These are phyloP conservation scores for Aspergillus conjunctus DNA, from an alignment of 495 filamentous ascomycete genomes.

Conservation along the genomic window DNA sequence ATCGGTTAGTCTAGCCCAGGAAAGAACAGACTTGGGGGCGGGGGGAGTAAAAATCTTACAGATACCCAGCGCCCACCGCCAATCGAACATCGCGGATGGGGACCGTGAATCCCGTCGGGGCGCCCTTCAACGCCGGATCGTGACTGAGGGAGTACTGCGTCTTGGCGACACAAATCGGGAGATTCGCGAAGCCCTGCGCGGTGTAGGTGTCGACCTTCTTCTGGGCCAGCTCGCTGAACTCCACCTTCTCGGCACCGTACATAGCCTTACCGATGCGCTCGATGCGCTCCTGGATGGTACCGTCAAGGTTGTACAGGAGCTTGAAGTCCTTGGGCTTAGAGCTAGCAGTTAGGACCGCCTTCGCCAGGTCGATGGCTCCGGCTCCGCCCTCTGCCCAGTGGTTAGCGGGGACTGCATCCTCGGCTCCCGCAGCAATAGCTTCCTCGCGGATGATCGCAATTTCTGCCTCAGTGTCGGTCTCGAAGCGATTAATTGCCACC, in stretches of 20 bases:
- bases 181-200: slow-evolving; percentile 84
- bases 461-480: slow-evolving; percentile 91
- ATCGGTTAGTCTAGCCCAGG: slow-evolving; percentile 19
- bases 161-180: slow-evolving; percentile 97
- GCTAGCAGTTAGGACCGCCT: slow-evolving; percentile 79
- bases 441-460: slow-evolving; percentile 86
- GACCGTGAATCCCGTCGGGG: slow-evolving; percentile 93
- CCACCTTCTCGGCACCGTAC: slow-evolving; percentile 90
- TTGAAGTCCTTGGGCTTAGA: slow-evolving; percentile 88
- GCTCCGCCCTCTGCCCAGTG: slow-evolving; percentile 97
- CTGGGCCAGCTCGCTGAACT: slow-evolving; percentile 91
- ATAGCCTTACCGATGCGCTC: slow-evolving; percentile 87
- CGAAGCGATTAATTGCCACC: slow-evolving; percentile 95
- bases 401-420: slow-evolving; percentile 90
- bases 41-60: slow-evolving; percentile 55
- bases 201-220: slow-evolving; percentile 95
- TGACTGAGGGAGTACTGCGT: slow-evolving; percentile 97
- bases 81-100: slow-evolving; percentile 93
- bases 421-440: slow-evolving; percentile 87
- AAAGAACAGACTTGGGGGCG: slow-evolving; percentile 1
- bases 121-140: slow-evolving; percentile 90
- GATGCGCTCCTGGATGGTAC: slow-evolving; percentile 84
- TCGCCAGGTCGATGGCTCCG: slow-evolving; percentile 87
- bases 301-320: slow-evolving; percentile 80
- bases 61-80: slow-evolving; percentile 89